phyloP scores from a whole-genome alignment of 345 rosid species.

The Toxicodendron radicans region DNA sequence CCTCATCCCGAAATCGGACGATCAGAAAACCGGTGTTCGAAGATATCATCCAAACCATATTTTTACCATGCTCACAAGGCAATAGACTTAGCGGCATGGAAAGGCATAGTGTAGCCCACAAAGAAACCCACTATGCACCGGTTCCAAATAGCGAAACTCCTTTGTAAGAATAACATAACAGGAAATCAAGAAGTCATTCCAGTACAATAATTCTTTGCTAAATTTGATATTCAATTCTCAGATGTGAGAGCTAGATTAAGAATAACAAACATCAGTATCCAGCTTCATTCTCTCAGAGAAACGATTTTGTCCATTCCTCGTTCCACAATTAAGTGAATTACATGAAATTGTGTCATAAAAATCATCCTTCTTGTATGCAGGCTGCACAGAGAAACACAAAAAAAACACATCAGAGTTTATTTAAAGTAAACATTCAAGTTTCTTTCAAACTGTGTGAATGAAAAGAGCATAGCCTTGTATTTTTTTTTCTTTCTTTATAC shows the following conservation, averaged over 20 bases:
- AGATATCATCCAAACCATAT: no score
- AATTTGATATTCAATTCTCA: not conserved
- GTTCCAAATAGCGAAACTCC: no score
- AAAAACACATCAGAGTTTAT: not conserved
- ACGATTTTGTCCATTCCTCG: conserved; percentile 31
- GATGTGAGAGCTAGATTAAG: not conserved
- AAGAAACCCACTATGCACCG: no score
- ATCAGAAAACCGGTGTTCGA: no score
- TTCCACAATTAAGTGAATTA: conserved; percentile 30
- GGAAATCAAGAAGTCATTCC: not conserved
- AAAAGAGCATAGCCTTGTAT: no score
- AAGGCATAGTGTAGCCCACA: no score
- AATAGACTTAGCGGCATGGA: no score
- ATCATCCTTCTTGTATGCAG: conserved; percentile 48
- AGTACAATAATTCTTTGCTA: not conserved
- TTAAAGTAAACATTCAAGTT: not conserved
- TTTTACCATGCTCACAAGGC: no score
- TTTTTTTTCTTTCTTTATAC: no score
- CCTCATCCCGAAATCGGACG: no score
- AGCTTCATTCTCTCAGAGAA: conserved; percentile 42
- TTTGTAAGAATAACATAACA: no score
- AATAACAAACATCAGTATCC: conserved; percentile 39
- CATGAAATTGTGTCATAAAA: conserved; percentile 50
- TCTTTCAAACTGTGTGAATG: not conserved
- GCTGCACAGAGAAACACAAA: conserved; percentile 28